A percentile compares a stretch with the other conserved stretches of the same genome.
phyloP scores from a whole-genome alignment of 2,329 filamentous ascomycete species.

The Fusarium palustre region DNA sequence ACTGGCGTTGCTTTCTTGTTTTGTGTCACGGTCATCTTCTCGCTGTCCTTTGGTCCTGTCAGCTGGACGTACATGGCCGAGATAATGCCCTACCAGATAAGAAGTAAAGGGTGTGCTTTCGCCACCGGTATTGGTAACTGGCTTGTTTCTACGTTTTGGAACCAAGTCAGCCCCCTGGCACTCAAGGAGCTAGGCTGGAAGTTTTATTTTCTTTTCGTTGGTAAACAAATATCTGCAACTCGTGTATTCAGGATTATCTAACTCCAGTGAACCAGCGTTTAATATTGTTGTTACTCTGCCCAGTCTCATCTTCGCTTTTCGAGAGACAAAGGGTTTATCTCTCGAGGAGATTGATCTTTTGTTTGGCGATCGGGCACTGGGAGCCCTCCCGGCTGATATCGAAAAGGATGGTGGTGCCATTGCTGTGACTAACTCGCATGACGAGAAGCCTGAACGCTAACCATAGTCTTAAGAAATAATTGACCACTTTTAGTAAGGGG shows the following conservation, averaged over 20 bases:
- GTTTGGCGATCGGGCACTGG: slow-evolving; percentile 57
- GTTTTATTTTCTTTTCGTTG: slow-evolving; percentile 55
- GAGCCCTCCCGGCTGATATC: slow-evolving; percentile 43
- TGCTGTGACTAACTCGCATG: slow-evolving; percentile 28
- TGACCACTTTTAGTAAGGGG: background rate
- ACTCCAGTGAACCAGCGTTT: slow-evolving; percentile 48
- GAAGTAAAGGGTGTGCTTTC: slow-evolving; percentile 49
- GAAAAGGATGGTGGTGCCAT: slow-evolving; percentile 38
- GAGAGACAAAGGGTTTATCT: slow-evolving; percentile 62
- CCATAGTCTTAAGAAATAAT: background rate
- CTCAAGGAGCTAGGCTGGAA: slow-evolving; percentile 53
- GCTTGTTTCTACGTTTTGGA: slow-evolving; percentile 60
- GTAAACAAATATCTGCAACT: slow-evolving; percentile 38
- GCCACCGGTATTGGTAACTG: slow-evolving; percentile 46
- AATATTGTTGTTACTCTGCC: slow-evolving; percentile 53
- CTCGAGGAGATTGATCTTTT: slow-evolving; percentile 67
- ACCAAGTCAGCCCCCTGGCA: slow-evolving; percentile 67
- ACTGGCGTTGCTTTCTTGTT: slow-evolving; percentile 72
- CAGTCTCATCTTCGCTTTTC: slow-evolving; percentile 62
- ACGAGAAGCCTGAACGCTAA: slow-evolving; percentile 14
- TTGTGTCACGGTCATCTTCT: slow-evolving; percentile 64
- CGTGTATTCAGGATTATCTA: slow-evolving; percentile 48
- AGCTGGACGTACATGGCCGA: slow-evolving; percentile 71
- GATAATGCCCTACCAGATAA: slow-evolving; percentile 72
- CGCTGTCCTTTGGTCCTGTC: slow-evolving; percentile 63